These are phyloP conservation scores for Kalaharituber pfeilii DNA, from an alignment of 2,329 filamentous ascomycete species.

Conservation along the genomic window DNA sequence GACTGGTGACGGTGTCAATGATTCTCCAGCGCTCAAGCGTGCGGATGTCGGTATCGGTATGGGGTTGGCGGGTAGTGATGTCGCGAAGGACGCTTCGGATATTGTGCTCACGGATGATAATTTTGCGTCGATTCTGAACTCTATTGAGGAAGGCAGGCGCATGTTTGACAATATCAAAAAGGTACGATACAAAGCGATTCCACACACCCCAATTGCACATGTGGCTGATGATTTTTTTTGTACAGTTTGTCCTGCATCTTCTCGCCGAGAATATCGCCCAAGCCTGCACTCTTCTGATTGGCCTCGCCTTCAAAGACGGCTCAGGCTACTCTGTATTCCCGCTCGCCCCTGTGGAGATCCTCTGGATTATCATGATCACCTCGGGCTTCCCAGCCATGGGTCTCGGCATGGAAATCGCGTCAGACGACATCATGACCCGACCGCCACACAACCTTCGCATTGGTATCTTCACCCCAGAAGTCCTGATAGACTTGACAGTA, in stretches of 20 bases:
- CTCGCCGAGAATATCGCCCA: slow-evolving; percentile 70
- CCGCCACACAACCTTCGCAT: slow-evolving; percentile 53
- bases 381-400: slow-evolving; percentile 70
- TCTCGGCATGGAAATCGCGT: slow-evolving; percentile 60
- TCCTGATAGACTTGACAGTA: slow-evolving; percentile 61
- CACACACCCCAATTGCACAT: no score
- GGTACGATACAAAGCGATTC: slow-evolving; percentile 2
- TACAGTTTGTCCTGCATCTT: slow-evolving; percentile 55
- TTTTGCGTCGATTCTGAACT: slow-evolving; percentile 69
- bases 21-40: slow-evolving; percentile 61
- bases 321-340: slow-evolving; percentile 64
- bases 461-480: slow-evolving; percentile 61
- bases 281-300: slow-evolving; percentile 63
- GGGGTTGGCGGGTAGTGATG: slow-evolving; percentile 68
- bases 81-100: slow-evolving; percentile 57
- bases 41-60: slow-evolving; percentile 81
- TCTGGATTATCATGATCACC: slow-evolving; percentile 92
- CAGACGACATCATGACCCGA: slow-evolving; percentile 59
- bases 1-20: slow-evolving; percentile 80
- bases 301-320: slow-evolving; percentile 61
- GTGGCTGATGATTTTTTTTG: no score
- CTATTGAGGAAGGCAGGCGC: slow-evolving; percentile 64
- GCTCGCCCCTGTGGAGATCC: slow-evolving; percentile 65
- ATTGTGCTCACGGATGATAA: slow-evolving; percentile 65
- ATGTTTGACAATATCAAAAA: slow-evolving; percentile 86